Evolutionary conservation across 371 early-diverging fungal genomes (phyloP).

Genomic region (Gilbertella persicaria): DNA sequence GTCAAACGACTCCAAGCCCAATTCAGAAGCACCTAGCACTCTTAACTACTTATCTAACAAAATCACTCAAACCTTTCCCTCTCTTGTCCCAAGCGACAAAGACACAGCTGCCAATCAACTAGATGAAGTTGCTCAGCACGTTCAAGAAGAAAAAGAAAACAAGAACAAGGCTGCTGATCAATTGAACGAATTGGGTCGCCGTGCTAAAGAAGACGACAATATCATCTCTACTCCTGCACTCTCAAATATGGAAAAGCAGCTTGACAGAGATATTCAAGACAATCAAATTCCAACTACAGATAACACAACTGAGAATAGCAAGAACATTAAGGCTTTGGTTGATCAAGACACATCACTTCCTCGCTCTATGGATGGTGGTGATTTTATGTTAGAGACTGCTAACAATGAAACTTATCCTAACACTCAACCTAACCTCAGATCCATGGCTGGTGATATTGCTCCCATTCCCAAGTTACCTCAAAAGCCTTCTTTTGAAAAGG

Average conservation of each 20-base stretch:
- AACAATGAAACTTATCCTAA: not conserved
- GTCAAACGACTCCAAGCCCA: not conserved
- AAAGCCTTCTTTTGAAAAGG: not conserved
- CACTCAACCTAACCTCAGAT: not conserved
- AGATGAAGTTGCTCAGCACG: not conserved
- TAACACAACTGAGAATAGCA: not conserved
- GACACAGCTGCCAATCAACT: not conserved
- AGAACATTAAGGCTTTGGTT: not conserved
- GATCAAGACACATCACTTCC: not conserved
- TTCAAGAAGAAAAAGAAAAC: not conserved
- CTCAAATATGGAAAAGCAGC: not conserved
- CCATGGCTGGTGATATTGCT: not conserved
- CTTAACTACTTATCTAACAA: not conserved
- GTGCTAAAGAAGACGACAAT: not conserved
- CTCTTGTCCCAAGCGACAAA: not conserved
- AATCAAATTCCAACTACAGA: not conserved
- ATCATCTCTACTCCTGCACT: not conserved
- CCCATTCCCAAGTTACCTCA: not conserved
- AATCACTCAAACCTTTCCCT: not conserved
- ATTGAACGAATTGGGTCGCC: not conserved
- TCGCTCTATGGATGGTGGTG: not conserved
- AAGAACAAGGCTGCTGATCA: not conserved
- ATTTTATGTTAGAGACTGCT: not conserved
- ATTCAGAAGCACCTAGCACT: not conserved
- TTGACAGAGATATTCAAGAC: not conserved